Base-by-base conservation (phyloP, 2,329 filamentous ascomycete species). In the Xylariaceae sp. region DNA sequence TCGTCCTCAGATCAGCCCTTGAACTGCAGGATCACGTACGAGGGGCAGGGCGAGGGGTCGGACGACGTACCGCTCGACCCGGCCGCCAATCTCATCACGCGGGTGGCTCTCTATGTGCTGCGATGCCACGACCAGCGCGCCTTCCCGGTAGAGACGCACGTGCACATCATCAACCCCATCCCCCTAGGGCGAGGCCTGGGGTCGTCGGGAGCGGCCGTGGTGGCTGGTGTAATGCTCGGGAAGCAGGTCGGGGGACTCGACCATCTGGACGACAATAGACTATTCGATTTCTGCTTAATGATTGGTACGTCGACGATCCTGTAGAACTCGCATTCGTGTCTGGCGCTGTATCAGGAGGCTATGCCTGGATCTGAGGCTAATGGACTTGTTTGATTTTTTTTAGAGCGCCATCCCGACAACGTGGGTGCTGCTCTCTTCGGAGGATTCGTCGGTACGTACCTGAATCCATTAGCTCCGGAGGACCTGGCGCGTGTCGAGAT, bases 281-380 rank as follows among this genome's bases (percentile, higher is more conserved):
- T 99, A 71, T 88, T 99, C 67, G 95, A 99, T 76, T 99, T 92
- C 74, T 96, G 91, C 71, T 80, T 99, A 64, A 99, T 99, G 95
- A 96, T 97, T 74, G 90, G 88, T 89, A 74, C 12, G 48, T 19
- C 20, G 7, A 42, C 3, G 6, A 20, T 12, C 19, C 47, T 18
- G n/a, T 12, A 26, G 23, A 26, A 26, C 4, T 26, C 9, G 4
- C 9, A 26, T 26, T 26, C 23, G 23, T 26, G 23, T 26, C 23
- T 26, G 23, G 23, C 23, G 23, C 23, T 26, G 23, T 26, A 26
- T 26, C 23, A 9, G 23, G 9, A 23, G 19, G 19, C 7, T 40
- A 41, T 16, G 3, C 14, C 20, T 4, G 4, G 10, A 23, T 40
- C 2, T 9, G n/a, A 20, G 29, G 43, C 58, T 63, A 56, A 63